Conservation (phyloP, 2,329 filamentous ascomycete genomes). For the Cladosporium sp. region DNA sequence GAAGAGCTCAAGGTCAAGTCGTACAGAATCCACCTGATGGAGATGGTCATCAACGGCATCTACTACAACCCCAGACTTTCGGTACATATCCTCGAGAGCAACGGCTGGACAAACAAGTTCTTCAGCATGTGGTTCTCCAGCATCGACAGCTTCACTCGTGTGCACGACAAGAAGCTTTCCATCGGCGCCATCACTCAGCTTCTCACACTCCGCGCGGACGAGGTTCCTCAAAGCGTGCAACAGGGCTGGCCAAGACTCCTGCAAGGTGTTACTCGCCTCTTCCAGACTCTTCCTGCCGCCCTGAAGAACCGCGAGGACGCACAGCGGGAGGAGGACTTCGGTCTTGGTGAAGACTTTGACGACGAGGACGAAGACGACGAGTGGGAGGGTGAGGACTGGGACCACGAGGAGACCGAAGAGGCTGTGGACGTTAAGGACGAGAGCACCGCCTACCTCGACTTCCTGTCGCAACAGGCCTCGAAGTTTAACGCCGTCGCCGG, state of each 20-base stretch:
- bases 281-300: slow-evolving; percentile 82
- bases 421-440: slow-evolving; percentile 71
- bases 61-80: slow-evolving; percentile 91
- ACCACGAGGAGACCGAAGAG: slow-evolving; percentile 58
- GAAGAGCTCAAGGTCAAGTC: slow-evolving; percentile 83
- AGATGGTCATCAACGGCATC: slow-evolving; percentile 96
- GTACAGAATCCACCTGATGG: slow-evolving; percentile 93
- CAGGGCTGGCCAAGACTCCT: slow-evolving; percentile 91
- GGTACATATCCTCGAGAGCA: slow-evolving; percentile 79
- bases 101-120: slow-evolving; percentile 97
- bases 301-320: slow-evolving; percentile 90
- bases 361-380: slow-evolving; percentile 69
- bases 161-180: slow-evolving; percentile 98
- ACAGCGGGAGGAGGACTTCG: slow-evolving; percentile 74
- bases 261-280: slow-evolving; percentile 80
- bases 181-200: slow-evolving; percentile 89
- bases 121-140: slow-evolving; percentile 97
- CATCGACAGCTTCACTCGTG: slow-evolving; percentile 86
- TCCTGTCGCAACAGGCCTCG: slow-evolving; percentile 72
- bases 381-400: slow-evolving; percentile 72
- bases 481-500: slow-evolving; percentile 47
- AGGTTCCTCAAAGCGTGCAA: slow-evolving; percentile 87
- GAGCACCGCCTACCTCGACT: slow-evolving; percentile 89
- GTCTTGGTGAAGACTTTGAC: slow-evolving; percentile 66
- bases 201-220: slow-evolving; percentile 68